These are phyloP conservation scores for Didymella glomerata DNA, from an alignment of 2,329 filamentous ascomycete species.

Conservation along the genomic window DNA sequence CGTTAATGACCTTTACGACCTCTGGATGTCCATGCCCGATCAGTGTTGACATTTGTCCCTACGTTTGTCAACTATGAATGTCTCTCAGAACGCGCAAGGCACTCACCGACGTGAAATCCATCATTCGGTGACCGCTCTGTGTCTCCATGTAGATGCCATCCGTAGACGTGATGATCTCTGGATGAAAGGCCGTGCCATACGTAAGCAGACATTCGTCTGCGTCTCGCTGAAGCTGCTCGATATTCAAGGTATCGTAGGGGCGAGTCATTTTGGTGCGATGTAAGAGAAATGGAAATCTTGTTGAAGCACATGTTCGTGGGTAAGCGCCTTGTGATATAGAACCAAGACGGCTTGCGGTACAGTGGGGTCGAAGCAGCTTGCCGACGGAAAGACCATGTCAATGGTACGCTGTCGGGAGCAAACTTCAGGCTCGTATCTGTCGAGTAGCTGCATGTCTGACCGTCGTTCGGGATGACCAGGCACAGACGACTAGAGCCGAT, in stretches of 20 bases:
- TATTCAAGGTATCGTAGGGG: constrained; percentile 25
- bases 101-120: constrained; percentile 41
- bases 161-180: constrained; percentile 42
- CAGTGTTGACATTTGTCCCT: constrained; percentile 38
- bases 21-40: constrained; percentile 47
- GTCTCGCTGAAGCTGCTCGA: constrained; percentile 33
- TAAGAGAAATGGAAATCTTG: neutral
- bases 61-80: neutral
- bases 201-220: constrained; percentile 34
- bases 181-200: constrained; percentile 38
- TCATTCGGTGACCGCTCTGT: constrained; percentile 42
- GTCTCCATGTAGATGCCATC: constrained; percentile 44
- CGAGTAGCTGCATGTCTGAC: neutral
- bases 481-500: neutral
- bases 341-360: neutral
- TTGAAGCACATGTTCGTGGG: neutral
- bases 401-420: neutral
- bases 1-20: constrained; percentile 41
- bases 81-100: neutral
- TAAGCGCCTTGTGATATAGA: neutral
- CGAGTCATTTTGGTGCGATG: neutral
- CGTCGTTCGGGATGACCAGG: neutral
- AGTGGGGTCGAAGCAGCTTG: neutral
- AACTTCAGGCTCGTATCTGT: neutral
- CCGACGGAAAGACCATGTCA: neutral